These are phyloP conservation scores for Diplodia seriata DNA, from an alignment of 2,329 filamentous ascomycete genomes.

Conservation along the genomic window DNA sequence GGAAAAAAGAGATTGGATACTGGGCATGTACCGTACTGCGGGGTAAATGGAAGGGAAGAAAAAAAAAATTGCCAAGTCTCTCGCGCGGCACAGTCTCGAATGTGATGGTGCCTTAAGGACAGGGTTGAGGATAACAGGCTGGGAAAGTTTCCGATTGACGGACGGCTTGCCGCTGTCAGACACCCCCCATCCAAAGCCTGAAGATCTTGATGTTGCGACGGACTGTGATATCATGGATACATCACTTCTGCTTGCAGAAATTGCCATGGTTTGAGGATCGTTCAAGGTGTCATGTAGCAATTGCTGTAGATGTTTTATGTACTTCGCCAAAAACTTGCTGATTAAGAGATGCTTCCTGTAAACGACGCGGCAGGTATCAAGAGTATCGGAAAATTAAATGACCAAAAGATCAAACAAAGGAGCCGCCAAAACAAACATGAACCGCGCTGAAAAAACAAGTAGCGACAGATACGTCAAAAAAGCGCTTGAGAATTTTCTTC, in stretches of 20 bases:
- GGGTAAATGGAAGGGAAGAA: background rate
- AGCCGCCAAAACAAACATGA: constrained; percentile 4
- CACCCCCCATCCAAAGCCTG: background rate
- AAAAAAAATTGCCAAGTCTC: background rate
- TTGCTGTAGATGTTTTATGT: constrained; percentile 3
- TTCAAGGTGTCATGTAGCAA: background rate
- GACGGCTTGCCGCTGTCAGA: background rate
- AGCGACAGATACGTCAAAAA: constrained; percentile 7
- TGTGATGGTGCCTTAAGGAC: background rate
- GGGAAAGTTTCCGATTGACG: constrained; percentile 4
- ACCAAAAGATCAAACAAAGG: background rate
- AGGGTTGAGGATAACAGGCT: background rate
- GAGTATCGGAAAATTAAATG: background rate
- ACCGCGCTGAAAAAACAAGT: background rate
- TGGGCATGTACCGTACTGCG: background rate
- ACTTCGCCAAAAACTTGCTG: constrained; percentile 3
- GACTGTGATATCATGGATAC: constrained; percentile 10
- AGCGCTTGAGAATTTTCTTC: background rate
- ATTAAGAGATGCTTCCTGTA: constrained; percentile 8
- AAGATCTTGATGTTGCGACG: background rate
- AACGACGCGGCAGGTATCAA: constrained; percentile 20
- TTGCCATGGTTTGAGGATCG: no score
- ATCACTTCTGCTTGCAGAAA: background rate
- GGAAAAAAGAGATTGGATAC: background rate
- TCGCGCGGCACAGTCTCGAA: background rate